Percentiles rank a stretch among this genome's conserved stretches.
These are phyloP conservation scores for Thielaviopsis musarum DNA, from an alignment of 2,329 filamentous ascomycete genomes.

Conservation along the genomic window DNA sequence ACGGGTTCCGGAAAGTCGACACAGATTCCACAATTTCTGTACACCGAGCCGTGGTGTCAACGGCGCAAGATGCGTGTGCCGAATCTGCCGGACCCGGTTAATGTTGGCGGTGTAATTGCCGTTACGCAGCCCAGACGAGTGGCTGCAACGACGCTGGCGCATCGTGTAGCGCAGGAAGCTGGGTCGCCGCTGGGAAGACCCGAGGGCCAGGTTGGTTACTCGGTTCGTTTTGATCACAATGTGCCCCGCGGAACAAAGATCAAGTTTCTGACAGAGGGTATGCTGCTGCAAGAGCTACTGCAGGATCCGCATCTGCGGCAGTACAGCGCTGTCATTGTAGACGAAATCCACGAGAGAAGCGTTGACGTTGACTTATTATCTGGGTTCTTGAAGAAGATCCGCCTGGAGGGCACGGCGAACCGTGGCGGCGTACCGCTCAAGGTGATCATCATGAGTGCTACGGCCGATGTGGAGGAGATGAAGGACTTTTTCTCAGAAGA, in stretches of 20 bases:
- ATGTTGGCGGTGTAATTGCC: slow-evolving; percentile 65
- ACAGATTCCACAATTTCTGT: slow-evolving; percentile 82
- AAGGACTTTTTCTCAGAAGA: slow-evolving; percentile 44
- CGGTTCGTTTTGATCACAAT: slow-evolving; percentile 82
- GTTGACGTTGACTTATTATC: slow-evolving; percentile 84
- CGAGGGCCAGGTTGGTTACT: slow-evolving; percentile 61
- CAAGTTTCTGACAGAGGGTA: slow-evolving; percentile 92
- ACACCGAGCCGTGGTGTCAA: slow-evolving; percentile 62
- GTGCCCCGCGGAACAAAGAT: slow-evolving; percentile 68
- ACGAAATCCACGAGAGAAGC: slow-evolving; percentile 93
- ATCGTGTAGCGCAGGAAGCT: slow-evolving; percentile 68
- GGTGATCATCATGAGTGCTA: slow-evolving; percentile 93
- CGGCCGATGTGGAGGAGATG: slow-evolving; percentile 70
- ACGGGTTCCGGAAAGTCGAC: slow-evolving; percentile 96
- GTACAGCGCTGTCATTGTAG: slow-evolving; percentile 83
- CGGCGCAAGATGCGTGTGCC: slow-evolving; percentile 29
- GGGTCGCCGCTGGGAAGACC: slow-evolving; percentile 30
- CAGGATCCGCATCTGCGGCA: slow-evolving; percentile 64
- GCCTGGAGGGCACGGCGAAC: slow-evolving; percentile 43
- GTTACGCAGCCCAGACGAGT: slow-evolving; percentile 94
- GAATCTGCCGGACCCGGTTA: slow-evolving; percentile 22
- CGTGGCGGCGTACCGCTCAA: slow-evolving; percentile 64
- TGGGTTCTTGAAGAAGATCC: slow-evolving; percentile 70
- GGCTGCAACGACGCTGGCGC: slow-evolving; percentile 78
- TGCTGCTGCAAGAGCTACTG: slow-evolving; percentile 85